These are phyloP conservation scores for Rhynchospora tenuis DNA, from an alignment of 176 grass and related monocot genomes.

Conservation along the genomic window DNA sequence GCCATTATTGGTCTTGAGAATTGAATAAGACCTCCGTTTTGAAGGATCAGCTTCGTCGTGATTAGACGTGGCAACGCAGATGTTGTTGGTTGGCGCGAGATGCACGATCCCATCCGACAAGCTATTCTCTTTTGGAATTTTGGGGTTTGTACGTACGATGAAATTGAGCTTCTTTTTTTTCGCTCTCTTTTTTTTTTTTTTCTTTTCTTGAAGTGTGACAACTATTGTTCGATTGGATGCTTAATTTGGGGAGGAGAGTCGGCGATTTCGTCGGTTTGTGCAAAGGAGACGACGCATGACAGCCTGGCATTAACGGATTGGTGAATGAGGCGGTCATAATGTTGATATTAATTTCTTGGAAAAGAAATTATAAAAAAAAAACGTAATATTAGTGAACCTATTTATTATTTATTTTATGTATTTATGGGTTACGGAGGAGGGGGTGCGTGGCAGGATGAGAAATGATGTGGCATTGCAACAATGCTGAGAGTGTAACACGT, in stretches of 20 bases:
- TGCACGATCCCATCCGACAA: constrained; percentile 44
- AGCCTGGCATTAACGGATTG: background rate
- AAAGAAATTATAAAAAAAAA: background rate
- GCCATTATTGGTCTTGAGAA: constrained; percentile 26
- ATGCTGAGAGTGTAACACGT: background rate
- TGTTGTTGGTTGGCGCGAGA: constrained; percentile 23
- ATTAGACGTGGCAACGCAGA: background rate
- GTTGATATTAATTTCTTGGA: background rate
- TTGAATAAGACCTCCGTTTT: constrained; percentile 35
- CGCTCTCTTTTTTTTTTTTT: background rate
- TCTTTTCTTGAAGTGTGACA: background rate
- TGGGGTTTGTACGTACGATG: background rate
- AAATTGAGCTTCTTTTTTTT: background rate
- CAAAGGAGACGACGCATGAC: background rate
- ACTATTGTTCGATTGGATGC: background rate
- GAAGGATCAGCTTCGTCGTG: constrained; percentile 55
- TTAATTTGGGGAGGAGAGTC: background rate
- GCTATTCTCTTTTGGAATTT: background rate
- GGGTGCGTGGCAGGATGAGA: background rate
- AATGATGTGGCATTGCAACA: background rate
- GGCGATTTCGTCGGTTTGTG: constrained; percentile 2
- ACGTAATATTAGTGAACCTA: background rate
- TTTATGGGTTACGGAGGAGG: background rate
- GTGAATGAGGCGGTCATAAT: background rate
- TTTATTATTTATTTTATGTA: background rate